Evolutionary conservation across 352 stramenopile species (phyloP).

Genomic region (Phytophthora kernoviae): DNA sequence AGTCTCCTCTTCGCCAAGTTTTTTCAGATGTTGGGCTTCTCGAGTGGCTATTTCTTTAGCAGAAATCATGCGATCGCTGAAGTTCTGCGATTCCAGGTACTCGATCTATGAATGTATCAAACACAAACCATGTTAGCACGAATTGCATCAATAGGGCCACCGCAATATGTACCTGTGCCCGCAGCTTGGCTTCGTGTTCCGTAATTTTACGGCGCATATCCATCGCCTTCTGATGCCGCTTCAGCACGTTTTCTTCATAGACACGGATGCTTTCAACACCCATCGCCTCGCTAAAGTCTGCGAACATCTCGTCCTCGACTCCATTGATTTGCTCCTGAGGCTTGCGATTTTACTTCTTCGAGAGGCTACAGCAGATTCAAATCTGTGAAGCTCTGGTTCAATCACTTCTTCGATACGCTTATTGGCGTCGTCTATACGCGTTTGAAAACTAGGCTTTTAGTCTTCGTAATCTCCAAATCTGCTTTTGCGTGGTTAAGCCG

Average conservation of each 20-base stretch:
- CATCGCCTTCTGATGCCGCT: slow-evolving; percentile 75
- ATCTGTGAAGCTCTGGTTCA: slow-evolving; percentile 68
- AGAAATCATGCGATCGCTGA: slow-evolving; percentile 47
- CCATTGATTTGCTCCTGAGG: slow-evolving; percentile 70
- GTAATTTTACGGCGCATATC: slow-evolving; percentile 76
- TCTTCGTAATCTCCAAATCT: slow-evolving; percentile 73
- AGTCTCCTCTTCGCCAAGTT: slow-evolving; percentile 57
- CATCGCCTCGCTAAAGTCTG: slow-evolving; percentile 76
- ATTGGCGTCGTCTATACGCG: slow-evolving; percentile 57
- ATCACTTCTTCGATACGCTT: slow-evolving; percentile 59
- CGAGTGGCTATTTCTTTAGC: slow-evolving; percentile 48
- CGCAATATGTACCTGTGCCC: slow-evolving; percentile 61
- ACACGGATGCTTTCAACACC: slow-evolving; percentile 84
- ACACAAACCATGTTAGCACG: slow-evolving; percentile 9
- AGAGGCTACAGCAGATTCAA: slow-evolving; percentile 52
- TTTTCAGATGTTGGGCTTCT: slow-evolving; percentile 59
- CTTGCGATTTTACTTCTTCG: slow-evolving; percentile 45
- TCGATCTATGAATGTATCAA: slow-evolving; percentile 45
- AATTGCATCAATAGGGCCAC: background rate
- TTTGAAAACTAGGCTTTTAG: slow-evolving; percentile 70
- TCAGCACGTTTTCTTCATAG: slow-evolving; percentile 94
- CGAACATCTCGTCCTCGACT: slow-evolving; percentile 89
- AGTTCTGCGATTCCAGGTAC: slow-evolving; percentile 73
- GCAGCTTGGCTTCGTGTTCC: slow-evolving; percentile 83
- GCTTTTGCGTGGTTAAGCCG: slow-evolving; percentile 77